A percentile compares a stretch with the other conserved stretches of the same genome.
These are phyloP conservation scores for Populus hybrid DNA, from an alignment of 441 rosid species.

Conservation along the genomic window DNA sequence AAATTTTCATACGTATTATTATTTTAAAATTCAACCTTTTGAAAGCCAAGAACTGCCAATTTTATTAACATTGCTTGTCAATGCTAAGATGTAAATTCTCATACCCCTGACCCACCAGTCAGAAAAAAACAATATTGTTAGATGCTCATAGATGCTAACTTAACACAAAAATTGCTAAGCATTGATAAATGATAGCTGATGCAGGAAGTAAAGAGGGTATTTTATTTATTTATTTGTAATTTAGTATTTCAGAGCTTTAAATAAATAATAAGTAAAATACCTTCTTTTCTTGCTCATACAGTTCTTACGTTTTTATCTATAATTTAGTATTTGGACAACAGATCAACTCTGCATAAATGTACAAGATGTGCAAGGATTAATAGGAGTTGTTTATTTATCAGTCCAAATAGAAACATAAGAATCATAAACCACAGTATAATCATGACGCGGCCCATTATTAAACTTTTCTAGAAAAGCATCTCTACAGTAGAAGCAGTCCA, in stretches of 20 bases:
- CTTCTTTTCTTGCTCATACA: neutral
- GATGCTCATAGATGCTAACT: neutral
- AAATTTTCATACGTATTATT: too few relatives aligned
- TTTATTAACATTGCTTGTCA: neutral
- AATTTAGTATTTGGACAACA: neutral
- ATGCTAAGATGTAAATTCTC: neutral
- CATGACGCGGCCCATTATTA: neutral
- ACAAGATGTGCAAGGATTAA: neutral
- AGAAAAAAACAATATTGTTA: neutral
- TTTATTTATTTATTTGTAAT: too few relatives aligned
- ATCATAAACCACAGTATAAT: neutral
- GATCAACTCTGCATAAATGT: neutral
- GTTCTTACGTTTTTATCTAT: too few relatives aligned
- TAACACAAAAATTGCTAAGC: neutral
- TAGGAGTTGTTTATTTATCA: neutral
- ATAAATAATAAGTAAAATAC: neutral
- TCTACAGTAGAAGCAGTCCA: neutral
- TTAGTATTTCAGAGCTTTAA: neutral
- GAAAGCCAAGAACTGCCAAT: neutral
- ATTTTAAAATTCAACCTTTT: neutral
- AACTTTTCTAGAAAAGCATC: neutral
- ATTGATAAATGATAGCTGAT: neutral
- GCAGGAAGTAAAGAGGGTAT: neutral
- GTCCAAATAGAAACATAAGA: neutral
- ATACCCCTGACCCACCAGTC: neutral